These are phyloP conservation scores for Coccomyxa subellipsoidea DNA, from an alignment of 163 green algal species.

Conservation along the genomic window DNA sequence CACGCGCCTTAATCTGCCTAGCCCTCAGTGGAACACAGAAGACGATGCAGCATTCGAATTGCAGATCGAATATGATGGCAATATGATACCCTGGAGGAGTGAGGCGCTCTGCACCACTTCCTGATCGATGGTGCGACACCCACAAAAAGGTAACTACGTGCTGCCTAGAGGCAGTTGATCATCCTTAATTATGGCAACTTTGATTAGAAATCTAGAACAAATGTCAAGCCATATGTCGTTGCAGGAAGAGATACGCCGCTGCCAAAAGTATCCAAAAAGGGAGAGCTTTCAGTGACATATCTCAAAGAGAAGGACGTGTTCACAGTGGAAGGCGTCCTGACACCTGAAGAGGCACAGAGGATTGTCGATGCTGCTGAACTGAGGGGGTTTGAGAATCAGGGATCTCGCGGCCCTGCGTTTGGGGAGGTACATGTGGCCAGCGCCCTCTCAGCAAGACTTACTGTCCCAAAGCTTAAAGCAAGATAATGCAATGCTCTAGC, in stretches of 20 bases:
- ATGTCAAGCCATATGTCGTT: neutral
- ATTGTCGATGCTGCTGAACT: neutral
- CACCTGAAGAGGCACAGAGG: neutral
- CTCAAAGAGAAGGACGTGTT: neutral
- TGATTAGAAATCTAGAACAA: no score
- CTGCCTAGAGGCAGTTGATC: no score
- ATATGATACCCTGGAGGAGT: no score
- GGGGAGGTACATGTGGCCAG: conserved; percentile 7
- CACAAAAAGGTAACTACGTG: neutral
- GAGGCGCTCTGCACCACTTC: no score
- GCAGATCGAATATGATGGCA: no score
- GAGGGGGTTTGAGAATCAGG: conserved; percentile 18
- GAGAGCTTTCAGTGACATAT: neutral
- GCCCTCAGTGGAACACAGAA: no score
- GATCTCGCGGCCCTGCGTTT: neutral
- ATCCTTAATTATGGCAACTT: no score
- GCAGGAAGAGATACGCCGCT: neutral
- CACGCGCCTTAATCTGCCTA: no score
- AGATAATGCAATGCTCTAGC: no score
- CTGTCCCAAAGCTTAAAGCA: no score
- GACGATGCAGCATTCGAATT: no score
- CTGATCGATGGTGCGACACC: neutral
- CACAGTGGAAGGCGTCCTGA: neutral
- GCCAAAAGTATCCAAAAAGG: neutral
- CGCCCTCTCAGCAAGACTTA: no score